phyloP scores from a whole-genome alignment of 306 rosid genomes.

The Acacia melanoxylon region DNA sequence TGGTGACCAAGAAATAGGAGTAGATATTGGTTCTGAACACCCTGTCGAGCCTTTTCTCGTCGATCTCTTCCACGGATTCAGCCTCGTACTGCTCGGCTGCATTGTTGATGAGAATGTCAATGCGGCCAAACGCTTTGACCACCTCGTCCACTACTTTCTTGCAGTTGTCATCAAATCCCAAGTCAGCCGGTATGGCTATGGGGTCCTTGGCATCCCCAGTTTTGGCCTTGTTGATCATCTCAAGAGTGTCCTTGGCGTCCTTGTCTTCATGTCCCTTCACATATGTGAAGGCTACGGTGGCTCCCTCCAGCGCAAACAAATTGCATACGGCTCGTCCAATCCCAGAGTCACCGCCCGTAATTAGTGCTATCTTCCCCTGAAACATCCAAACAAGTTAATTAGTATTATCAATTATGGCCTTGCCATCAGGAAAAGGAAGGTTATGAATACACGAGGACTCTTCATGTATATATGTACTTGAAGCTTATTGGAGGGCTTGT shows the following conservation, averaged over 20 bases:
- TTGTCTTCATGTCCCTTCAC: constrained; percentile 73
- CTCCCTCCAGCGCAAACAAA: constrained; percentile 73
- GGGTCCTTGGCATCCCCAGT: constrained; percentile 59
- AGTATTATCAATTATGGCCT: background rate
- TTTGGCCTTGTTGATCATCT: constrained; percentile 51
- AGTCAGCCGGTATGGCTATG: constrained; percentile 65
- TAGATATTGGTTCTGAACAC: constrained; percentile 81
- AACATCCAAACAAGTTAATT: background rate
- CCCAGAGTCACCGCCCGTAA: constrained; percentile 84
- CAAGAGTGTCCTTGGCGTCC: constrained; percentile 65
- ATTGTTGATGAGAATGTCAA: constrained; percentile 71
- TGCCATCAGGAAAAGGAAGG: background rate
- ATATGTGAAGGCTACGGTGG: constrained; percentile 73
- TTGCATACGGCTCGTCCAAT: constrained; percentile 75
- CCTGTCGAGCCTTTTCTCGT: constrained; percentile 58
- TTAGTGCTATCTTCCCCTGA: constrained; percentile 81
- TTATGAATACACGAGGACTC: background rate
- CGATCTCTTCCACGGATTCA: constrained; percentile 61
- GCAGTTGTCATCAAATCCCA: constrained; percentile 78
- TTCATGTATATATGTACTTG: constrained; percentile 34
- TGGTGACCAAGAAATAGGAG: constrained; percentile 62
- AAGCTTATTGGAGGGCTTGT: constrained; percentile 75
- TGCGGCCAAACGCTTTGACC: constrained; percentile 51
- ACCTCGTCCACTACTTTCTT: constrained; percentile 60
- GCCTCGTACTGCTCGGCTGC: constrained; percentile 71